These are phyloP conservation scores for Biancaea sappan DNA, from an alignment of 306 rosid species.

Conservation along the genomic window DNA sequence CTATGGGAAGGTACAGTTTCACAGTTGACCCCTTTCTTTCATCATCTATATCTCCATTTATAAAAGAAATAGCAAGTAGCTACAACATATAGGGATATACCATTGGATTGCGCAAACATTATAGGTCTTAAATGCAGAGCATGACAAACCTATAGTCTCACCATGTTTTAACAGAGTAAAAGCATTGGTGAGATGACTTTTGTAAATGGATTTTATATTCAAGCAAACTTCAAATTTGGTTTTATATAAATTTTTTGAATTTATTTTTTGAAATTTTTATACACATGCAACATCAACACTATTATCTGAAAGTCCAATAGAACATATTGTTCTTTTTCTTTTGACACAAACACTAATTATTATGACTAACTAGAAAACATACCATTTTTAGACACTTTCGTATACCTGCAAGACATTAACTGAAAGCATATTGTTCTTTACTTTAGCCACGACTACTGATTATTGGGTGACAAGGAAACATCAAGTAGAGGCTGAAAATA, in stretches of 20 bases:
- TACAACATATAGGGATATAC: too few species aligned
- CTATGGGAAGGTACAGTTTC: too few species aligned
- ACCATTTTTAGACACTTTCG: background rate
- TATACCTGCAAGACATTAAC: background rate
- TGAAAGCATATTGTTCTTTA: background rate
- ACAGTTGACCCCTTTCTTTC: too few species aligned
- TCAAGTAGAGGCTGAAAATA: conserved; percentile 13
- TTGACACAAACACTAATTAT: background rate
- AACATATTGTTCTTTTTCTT: background rate
- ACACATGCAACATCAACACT: background rate
- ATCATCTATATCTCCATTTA: too few species aligned
- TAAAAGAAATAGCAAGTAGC: too few species aligned
- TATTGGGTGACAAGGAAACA: background rate
- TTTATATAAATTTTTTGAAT: too few species aligned
- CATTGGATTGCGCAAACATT: too few species aligned
- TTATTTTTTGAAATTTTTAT: background rate
- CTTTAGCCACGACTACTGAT: background rate
- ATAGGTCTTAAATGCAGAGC: too few species aligned
- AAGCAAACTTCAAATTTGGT: too few species aligned
- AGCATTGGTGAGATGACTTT: too few species aligned
- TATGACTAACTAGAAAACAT: background rate
- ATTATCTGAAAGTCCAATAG: background rate
- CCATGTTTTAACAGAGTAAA: too few species aligned
- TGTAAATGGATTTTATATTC: background rate
- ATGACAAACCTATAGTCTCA: too few species aligned